A percentile compares a stretch with the other conserved stretches of the same genome.
phyloP scores from a whole-genome alignment of 768 basidiomycete genomes.

The Porpolomopsis calyptriformis region DNA sequence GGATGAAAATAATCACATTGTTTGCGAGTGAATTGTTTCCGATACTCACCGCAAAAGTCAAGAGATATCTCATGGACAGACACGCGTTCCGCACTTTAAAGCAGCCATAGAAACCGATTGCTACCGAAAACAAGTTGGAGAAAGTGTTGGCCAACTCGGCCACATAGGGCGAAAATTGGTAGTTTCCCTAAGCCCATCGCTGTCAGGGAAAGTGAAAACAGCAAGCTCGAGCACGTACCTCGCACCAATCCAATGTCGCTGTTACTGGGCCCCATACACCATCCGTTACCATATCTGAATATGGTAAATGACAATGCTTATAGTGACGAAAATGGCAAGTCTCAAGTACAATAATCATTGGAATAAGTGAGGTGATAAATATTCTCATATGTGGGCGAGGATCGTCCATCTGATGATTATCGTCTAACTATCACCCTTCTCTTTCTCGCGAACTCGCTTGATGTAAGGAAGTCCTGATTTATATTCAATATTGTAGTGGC shows the following conservation, averaged over 20 bases:
- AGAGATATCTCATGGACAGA: constrained; percentile 32
- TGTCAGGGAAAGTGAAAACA: not conserved
- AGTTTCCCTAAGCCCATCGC: constrained; percentile 43
- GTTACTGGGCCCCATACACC: constrained; percentile 58
- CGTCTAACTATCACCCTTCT: too few relatives aligned
- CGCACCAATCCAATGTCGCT: constrained; percentile 67
- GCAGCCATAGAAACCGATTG: constrained; percentile 40
- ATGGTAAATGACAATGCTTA: not conserved
- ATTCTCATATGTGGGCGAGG: too few relatives aligned
- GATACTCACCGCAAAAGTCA: constrained; percentile 31
- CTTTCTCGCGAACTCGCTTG: too few relatives aligned
- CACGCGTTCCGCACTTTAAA: constrained; percentile 22
- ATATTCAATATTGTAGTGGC: too few relatives aligned
- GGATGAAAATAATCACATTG: constrained; percentile 1
- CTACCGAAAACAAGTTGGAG: constrained; percentile 56
- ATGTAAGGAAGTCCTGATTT: too few relatives aligned
- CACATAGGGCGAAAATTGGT: constrained; percentile 67
- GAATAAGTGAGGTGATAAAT: too few relatives aligned
- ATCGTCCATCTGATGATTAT: too few relatives aligned
- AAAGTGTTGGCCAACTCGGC: constrained; percentile 70
- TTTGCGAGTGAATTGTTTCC: not conserved
- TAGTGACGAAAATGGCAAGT: not conserved
- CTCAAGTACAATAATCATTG: not conserved
- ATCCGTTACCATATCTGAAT: not conserved
- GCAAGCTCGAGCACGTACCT: constrained; percentile 28